Conservation (phyloP, 139 green algal species). For the Spirogloea muscicola region DNA sequence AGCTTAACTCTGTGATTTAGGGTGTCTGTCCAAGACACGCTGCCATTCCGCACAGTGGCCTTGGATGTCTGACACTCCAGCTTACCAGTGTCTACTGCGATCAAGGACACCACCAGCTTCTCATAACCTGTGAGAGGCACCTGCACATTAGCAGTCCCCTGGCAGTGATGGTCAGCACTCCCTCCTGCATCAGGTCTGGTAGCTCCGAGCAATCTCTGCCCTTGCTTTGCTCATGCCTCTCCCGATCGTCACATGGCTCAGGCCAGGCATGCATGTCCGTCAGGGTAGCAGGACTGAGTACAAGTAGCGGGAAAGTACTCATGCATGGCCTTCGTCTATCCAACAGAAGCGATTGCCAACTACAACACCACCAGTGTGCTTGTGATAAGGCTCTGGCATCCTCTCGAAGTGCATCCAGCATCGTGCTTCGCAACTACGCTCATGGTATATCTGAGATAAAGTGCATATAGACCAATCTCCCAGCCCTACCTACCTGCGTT, state of each 20-base stretch:
- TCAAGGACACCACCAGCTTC: conserved; percentile 38
- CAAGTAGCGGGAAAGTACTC: background rate
- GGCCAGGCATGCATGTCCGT: too few relatives aligned
- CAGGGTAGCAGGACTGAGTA: too few relatives aligned
- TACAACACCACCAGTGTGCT: background rate
- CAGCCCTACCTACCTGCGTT: conserved; percentile 17
- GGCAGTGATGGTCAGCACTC: background rate
- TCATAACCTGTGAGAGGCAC: conserved; percentile 27
- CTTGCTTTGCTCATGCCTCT: background rate
- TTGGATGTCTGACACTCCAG: conserved; percentile 15
- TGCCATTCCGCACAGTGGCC: conserved; percentile 5
- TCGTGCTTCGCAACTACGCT: background rate
- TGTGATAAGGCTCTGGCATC: background rate
- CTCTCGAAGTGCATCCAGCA: background rate
- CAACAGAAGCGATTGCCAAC: background rate
- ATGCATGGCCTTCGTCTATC: background rate
- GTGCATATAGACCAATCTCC: background rate
- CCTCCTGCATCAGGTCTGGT: too few relatives aligned
- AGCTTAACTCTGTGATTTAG: conserved; percentile 28
- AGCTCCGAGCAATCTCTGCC: background rate
- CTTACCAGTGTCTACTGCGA: conserved; percentile 26
- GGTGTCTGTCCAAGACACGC: conserved; percentile 33
- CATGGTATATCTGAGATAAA: background rate
- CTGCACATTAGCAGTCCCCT: background rate
- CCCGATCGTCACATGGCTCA: too few relatives aligned